Base-by-base conservation (phyloP, 768 basidiomycete species). In the Pisolithus microcarpus region DNA sequence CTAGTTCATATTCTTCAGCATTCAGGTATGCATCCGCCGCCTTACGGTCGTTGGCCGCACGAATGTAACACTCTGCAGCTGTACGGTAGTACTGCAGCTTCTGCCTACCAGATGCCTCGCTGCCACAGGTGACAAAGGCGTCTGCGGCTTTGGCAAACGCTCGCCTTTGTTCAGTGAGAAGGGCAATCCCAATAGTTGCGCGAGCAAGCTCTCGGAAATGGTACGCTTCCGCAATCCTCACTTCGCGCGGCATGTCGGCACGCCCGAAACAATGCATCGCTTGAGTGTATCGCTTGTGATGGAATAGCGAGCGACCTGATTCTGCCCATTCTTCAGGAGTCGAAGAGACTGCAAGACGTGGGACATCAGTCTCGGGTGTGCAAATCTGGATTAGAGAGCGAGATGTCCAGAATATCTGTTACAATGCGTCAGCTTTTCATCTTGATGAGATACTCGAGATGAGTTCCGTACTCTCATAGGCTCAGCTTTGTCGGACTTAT, bases 331-430 rank as follows among this genome's bases (percentile, higher is more conserved):
- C 77, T 19, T 65, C 71, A 1, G 59, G 56, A 9, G 74, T 73
- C 4, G 84, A 85, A 79, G 80, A 23, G 84, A 69, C 10, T 68
- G 73, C 2, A 79, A 81, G 31, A 77, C 70, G 42, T 76, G 34
- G 11, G 34, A 34, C 34, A 34, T 34, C 76, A 0, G 68, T 71
- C 1, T 65, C 73, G 0, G 80, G 74, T 1, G 71, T 70, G 48
- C 73, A 77, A 26, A 71, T 74, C 44, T 78, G 70, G 2, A 85
- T 62, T 26, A 74, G 73, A 49, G 66, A 57, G 23, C 66, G 68
- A 0, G 65, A 64, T 1, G 68, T 70, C 84, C 82, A 85, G 31
- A 81, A 66, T 6, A 66, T 58, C 84, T 85, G 13, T 34, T 5
- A 46, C 13, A 47, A 44, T 21, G 8, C 34, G 31, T 28, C 9